These are phyloP conservation scores for Marasmius tenuissimus DNA, from an alignment of 1,284 basidiomycete genomes.

Conservation along the genomic window DNA sequence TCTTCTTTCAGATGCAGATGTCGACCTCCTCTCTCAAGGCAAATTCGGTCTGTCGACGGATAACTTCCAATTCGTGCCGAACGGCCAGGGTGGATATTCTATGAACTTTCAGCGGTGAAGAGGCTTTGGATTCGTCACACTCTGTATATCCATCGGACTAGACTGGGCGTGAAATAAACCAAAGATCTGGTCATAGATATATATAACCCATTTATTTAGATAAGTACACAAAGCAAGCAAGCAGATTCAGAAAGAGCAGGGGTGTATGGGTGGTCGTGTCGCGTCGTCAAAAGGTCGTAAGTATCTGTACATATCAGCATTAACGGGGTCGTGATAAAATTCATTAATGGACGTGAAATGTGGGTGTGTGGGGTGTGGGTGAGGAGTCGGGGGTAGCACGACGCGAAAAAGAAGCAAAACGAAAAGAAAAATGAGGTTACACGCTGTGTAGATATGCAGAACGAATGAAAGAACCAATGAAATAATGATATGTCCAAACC, in stretches of 20 bases:
- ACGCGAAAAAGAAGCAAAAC: background rate
- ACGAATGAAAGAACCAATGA: background rate
- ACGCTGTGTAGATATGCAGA: background rate
- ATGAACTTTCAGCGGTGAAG: conserved; percentile 72
- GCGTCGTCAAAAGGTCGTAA: background rate
- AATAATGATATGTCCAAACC: background rate
- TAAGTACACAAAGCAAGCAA: no score
- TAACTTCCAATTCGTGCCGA: conserved; percentile 93
- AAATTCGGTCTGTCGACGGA: conserved; percentile 88
- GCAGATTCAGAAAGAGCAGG: background rate
- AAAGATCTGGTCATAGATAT: no score
- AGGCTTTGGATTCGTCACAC: no score
- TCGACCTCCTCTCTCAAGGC: conserved; percentile 39
- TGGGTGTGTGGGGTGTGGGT: background rate
- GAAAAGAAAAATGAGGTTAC: background rate
- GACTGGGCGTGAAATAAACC: no score
- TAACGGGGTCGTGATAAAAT: background rate
- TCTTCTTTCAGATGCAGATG: background rate
- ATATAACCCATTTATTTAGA: no score
- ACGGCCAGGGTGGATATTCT: conserved; percentile 91
- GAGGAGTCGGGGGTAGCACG: background rate
- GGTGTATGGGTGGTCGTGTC: background rate
- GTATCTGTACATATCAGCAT: background rate
- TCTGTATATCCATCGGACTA: no score
- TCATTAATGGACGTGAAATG: background rate